Evolutionary conservation across 371 early-diverging fungal genomes (phyloP).

Genomic region (Sporodiniella umbellata): DNA sequence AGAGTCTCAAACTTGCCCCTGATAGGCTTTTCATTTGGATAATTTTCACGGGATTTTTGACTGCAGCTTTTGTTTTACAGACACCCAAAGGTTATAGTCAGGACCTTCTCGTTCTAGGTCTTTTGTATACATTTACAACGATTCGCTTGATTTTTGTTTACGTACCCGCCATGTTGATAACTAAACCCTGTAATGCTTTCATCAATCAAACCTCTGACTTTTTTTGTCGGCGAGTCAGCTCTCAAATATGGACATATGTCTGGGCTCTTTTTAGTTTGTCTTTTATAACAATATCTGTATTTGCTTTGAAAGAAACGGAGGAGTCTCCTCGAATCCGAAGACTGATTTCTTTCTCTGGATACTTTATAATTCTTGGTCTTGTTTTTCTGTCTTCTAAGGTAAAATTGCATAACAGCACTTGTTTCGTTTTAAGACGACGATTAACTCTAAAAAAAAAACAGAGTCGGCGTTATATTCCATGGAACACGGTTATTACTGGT

Average conservation of each 20-base stretch:
- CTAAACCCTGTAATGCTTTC: constrained; percentile 12
- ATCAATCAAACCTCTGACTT: background rate
- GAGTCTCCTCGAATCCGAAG: constrained; percentile 60
- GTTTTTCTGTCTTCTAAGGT: constrained; percentile 55
- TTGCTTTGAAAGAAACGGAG: constrained; percentile 45
- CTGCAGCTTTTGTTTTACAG: constrained; percentile 23
- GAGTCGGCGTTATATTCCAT: constrained; percentile 60
- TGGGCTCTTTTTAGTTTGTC: constrained; percentile 19
- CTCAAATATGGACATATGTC: background rate
- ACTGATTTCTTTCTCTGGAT: constrained; percentile 69
- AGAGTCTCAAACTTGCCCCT: background rate
- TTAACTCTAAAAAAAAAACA: constrained; percentile 6
- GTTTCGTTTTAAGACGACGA: too few species aligned
- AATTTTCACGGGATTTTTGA: constrained; percentile 22
- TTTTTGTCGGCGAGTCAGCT: background rate
- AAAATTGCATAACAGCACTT: too few species aligned
- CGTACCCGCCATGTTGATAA: constrained; percentile 17
- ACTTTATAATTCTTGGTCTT: constrained; percentile 51
- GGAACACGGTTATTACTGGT: constrained; percentile 73
- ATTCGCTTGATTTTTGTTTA: constrained; percentile 17
- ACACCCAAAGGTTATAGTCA: constrained; percentile 29
- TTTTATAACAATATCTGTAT: constrained; percentile 50
- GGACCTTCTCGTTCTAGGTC: constrained; percentile 24
- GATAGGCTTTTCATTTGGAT: constrained; percentile 19
- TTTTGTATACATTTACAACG: constrained; percentile 25